Evolutionary conservation across 768 basidiomycete species (phyloP).

Genomic region (Agrocybe pediades): DNA sequence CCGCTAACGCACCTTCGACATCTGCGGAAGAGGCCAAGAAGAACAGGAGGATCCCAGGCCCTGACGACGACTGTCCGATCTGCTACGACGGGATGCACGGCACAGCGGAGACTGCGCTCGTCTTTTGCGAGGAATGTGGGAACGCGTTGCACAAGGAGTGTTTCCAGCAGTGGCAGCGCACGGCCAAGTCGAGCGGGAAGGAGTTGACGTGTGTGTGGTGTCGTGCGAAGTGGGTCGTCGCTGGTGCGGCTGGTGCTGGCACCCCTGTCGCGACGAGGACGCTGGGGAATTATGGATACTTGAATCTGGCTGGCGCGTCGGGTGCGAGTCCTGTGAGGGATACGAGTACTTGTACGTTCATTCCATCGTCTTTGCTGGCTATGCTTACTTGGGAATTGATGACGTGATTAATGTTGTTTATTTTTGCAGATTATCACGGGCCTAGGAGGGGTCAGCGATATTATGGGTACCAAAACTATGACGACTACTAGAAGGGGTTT

Average conservation of each 20-base stretch:
- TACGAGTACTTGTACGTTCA: constrained; percentile 63
- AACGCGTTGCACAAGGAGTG: constrained; percentile 76
- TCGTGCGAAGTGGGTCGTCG: constrained; percentile 57
- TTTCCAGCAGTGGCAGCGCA: constrained; percentile 60
- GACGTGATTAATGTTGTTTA: not conserved
- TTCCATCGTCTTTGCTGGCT: too few relatives aligned
- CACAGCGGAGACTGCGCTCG: constrained; percentile 44
- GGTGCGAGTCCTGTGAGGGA: constrained; percentile 64
- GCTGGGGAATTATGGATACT: constrained; percentile 35
- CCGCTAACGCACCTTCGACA: constrained; percentile 20
- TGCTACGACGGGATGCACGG: constrained; percentile 74
- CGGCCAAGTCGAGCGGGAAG: constrained; percentile 34
- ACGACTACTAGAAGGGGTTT: not conserved
- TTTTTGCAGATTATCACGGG: constrained; percentile 42
- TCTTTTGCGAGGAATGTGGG: constrained; percentile 67
- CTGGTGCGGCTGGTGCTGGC: constrained; percentile 23
- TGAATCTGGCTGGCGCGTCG: constrained; percentile 62
- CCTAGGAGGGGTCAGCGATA: constrained; percentile 30
- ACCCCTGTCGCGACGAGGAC: constrained; percentile 17
- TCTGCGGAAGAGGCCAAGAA: constrained; percentile 6
- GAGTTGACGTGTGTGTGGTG: constrained; percentile 77
- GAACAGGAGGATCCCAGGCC: constrained; percentile 52
- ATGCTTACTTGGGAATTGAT: not conserved
- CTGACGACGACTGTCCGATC: constrained; percentile 77
- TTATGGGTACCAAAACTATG: constrained; percentile 25